Conservation (phyloP, 1,284 basidiomycete species). For the Cutaneotrichosporon sp. region DNA sequence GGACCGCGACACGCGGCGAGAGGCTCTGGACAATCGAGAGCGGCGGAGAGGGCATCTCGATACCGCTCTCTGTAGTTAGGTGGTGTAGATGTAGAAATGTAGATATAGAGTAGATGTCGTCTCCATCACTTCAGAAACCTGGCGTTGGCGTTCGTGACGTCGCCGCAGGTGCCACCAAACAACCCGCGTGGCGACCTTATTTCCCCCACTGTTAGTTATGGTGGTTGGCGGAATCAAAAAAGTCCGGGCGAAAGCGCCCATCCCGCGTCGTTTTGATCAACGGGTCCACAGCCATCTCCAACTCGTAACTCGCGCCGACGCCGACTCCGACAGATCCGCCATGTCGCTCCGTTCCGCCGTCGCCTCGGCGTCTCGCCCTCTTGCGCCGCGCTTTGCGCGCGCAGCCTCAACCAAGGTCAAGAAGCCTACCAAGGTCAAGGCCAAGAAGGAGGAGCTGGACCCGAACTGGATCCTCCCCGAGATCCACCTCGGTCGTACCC, state of each 20-base stretch:
- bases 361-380: slow-evolving; percentile 20
- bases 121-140: neutral
- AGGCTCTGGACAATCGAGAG: slow-evolving; percentile 50
- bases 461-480: slow-evolving; percentile 36
- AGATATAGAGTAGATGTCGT: no score
- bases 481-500: slow-evolving; percentile 59
- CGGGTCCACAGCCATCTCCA: neutral
- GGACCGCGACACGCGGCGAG: slow-evolving; percentile 51
- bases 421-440: neutral
- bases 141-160: neutral
- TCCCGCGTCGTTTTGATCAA: neutral
- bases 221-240: neutral
- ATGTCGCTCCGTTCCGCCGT: slow-evolving; percentile 27
- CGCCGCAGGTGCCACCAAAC: neutral
- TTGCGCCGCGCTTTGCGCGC: slow-evolving; percentile 13
- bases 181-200: neutral
- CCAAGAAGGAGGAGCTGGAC: slow-evolving; percentile 11
- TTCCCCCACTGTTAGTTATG: neutral
- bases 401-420: slow-evolving; percentile 19
- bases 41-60: slow-evolving; percentile 48
- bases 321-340: neutral
- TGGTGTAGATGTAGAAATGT: neutral
- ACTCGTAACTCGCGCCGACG: neutral
- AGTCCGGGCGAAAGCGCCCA: slow-evolving; percentile 6
- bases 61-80: slow-evolving; percentile 5